phyloP scores from a whole-genome alignment of 768 basidiomycete genomes.

The Royoungia palumana region DNA sequence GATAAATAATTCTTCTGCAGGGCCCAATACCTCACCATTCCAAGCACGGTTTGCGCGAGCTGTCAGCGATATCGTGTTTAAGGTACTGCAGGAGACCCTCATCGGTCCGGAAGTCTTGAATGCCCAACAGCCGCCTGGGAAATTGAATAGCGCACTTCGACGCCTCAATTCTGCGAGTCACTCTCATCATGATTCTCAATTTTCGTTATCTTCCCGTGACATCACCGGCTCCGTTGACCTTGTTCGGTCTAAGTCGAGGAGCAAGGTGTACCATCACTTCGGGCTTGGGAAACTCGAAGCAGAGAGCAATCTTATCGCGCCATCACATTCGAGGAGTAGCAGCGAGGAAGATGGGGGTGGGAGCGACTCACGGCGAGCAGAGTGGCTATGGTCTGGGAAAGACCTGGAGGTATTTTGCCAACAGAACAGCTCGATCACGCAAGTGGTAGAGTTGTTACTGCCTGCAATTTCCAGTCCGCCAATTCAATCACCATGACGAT shows the following conservation, averaged over 20 bases:
- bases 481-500: slow-evolving; percentile 21
- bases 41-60: slow-evolving; percentile 56
- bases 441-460: slow-evolving; percentile 65
- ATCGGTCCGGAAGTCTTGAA: slow-evolving; percentile 40
- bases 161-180: slow-evolving; percentile 23
- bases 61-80: slow-evolving; percentile 73
- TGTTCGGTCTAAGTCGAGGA: slow-evolving; percentile 66
- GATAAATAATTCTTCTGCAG: slow-evolving; percentile 19
- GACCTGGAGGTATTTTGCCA: slow-evolving; percentile 82
- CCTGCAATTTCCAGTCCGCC: slow-evolving; percentile 44
- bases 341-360: slow-evolving; percentile 32
- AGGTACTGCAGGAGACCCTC: slow-evolving; percentile 81
- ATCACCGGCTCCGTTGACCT: slow-evolving; percentile 35
- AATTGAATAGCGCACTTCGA: slow-evolving; percentile 34
- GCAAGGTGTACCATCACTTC: slow-evolving; percentile 61
- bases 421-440: slow-evolving; percentile 84
- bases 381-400: slow-evolving; percentile 69
- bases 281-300: slow-evolving; percentile 64
- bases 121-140: slow-evolving; percentile 22
- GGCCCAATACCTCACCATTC: slow-evolving; percentile 33
- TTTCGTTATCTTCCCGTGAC: slow-evolving; percentile 26
- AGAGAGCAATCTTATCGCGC: slow-evolving; percentile 35
- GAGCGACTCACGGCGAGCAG: slow-evolving; percentile 35
- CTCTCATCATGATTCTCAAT: slow-evolving; percentile 20
- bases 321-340: slow-evolving; percentile 25